Percentiles rank a stretch among this genome's conserved stretches.
These are phyloP conservation scores for Mortierella hygrophila DNA, from an alignment of 192 early-diverging fungal genomes.

Conservation along the genomic window DNA sequence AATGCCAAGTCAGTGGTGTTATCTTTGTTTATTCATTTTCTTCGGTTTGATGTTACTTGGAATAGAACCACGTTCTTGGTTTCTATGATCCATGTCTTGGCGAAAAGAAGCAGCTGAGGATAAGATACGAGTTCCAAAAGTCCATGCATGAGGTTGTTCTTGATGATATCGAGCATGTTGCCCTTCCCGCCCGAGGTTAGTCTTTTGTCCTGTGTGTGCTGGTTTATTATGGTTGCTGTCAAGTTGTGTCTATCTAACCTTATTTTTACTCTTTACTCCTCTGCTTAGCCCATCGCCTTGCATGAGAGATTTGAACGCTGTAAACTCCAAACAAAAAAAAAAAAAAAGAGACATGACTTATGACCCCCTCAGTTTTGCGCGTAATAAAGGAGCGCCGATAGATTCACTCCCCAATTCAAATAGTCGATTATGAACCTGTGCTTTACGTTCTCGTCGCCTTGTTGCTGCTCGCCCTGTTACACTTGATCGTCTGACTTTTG, in stretches of 20 bases:
- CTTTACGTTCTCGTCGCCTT: too few relatives aligned
- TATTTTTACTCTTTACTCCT: neutral
- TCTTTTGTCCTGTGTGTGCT: neutral
- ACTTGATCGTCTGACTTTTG: too few relatives aligned
- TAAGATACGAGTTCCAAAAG: constrained; percentile 89
- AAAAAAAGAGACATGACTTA: neutral
- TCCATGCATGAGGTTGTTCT: constrained; percentile 84
- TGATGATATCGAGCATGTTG: constrained; percentile 81
- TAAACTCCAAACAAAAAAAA: neutral
- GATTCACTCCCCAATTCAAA: neutral
- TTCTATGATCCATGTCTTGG: constrained; percentile 98
- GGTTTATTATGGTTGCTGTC: neutral
- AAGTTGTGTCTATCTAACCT: neutral
- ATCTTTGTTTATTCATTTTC: constrained; percentile 8
- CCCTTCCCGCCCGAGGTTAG: constrained; percentile 80
- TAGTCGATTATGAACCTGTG: too few relatives aligned
- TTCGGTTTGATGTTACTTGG: neutral
- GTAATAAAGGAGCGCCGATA: neutral
- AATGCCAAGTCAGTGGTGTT: neutral
- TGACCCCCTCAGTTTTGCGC: neutral
- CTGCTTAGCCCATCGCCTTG: neutral
- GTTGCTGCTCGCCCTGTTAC: too few relatives aligned
- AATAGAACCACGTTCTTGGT: constrained; percentile 84
- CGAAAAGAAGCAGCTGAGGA: constrained; percentile 82
- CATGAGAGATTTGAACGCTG: neutral